A percentile compares a stretch with the other conserved stretches of the same genome.
These are phyloP conservation scores for Schizosaccharomyces versatilis DNA, from an alignment of 1,139 yeast genomes.

Conservation along the genomic window DNA sequence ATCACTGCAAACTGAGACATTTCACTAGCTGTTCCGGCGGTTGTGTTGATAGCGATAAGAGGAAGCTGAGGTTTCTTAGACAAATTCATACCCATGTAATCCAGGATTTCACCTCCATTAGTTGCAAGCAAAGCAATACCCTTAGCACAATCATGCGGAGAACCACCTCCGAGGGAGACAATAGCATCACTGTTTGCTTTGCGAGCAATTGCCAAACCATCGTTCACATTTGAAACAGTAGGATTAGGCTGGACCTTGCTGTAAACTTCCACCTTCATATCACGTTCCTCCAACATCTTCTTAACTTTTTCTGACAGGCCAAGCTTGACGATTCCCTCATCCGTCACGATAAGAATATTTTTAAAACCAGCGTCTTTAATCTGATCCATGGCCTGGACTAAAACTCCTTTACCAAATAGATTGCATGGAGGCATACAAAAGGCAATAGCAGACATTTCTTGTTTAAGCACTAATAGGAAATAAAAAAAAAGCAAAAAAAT, in stretches of 20 bases:
- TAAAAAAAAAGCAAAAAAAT: too few relatives aligned
- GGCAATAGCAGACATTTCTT: not conserved
- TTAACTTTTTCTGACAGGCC: not conserved
- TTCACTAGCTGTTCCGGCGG: slow-evolving; percentile 1
- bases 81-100: not conserved
- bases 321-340: not conserved
- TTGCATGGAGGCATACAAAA: not conserved
- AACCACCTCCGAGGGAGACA: not conserved
- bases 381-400: not conserved
- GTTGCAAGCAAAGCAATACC: slow-evolving; percentile 2
- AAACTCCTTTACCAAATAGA: not conserved
- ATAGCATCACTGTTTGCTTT: not conserved
- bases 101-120: not conserved
- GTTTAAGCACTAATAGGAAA: too few relatives aligned
- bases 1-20: not conserved
- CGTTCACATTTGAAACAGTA: not conserved
- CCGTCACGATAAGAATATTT: not conserved
- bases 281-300: not conserved
- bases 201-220: not conserved
- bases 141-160: not conserved
- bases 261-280: not conserved
- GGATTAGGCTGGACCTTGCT: not conserved
- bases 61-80: not conserved
- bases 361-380: not conserved
- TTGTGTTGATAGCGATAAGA: not conserved